phyloP scores from a whole-genome alignment of 495 filamentous ascomycete species.

The Elasticomyces elasticus region DNA sequence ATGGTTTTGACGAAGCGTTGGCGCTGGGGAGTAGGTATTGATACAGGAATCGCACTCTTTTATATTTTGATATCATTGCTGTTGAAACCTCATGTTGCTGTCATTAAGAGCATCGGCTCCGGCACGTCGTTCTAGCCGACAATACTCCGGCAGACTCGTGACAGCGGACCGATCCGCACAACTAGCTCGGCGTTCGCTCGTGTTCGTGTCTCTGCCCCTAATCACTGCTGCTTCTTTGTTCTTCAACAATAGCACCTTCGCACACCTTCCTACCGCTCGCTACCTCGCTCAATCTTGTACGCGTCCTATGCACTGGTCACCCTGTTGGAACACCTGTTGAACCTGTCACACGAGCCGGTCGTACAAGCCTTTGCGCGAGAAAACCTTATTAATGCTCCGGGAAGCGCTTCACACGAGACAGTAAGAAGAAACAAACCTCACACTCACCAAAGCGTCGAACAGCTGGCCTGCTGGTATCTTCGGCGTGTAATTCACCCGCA shows the following conservation, averaged over 20 bases:
- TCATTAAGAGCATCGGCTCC: no score
- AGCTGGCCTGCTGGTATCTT: conserved; percentile 1
- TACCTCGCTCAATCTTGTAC: background rate
- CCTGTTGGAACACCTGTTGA: background rate
- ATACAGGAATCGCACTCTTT: no score
- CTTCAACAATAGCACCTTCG: background rate
- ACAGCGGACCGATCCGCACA: no score
- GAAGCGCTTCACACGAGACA: background rate
- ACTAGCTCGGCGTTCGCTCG: no score
- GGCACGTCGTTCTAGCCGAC: no score
- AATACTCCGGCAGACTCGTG: no score
- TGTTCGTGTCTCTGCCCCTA: no score
- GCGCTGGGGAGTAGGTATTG: conserved; percentile 14
- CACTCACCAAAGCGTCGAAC: conserved; percentile 1
- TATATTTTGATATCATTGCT: no score
- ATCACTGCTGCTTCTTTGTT: background rate
- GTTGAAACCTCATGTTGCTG: no score
- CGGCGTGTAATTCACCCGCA: conserved; percentile 1
- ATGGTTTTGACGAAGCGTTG: conserved; percentile 3
- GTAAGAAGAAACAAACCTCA: background rate
- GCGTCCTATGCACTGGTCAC: background rate
- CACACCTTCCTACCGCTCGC: background rate
- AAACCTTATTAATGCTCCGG: background rate
- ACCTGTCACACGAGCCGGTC: background rate
- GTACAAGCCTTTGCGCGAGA: background rate